Evolutionary conservation across 768 basidiomycete species (phyloP), one percentile per base, ranked within the genome.

Genomic region (Albatrellus ellisii): DNA sequence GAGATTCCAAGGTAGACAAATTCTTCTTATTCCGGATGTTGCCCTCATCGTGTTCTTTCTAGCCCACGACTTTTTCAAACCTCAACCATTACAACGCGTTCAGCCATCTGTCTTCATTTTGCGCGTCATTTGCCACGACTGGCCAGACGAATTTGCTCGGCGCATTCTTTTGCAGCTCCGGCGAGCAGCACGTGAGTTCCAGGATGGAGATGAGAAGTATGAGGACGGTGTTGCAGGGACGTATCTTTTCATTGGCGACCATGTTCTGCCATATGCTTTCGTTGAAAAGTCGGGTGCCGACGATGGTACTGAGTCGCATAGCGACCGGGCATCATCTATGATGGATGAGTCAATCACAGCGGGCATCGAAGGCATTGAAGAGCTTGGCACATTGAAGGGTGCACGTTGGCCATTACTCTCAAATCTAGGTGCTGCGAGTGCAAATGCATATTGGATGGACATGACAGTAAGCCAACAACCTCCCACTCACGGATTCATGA

Each of bases 21-120:
- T n/a, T n/a, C 7, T 28, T 18, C 17, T 17, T 18, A 29, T 28
- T 21, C 39, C 37, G 1, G 39, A 15, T 21, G 24, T 41, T 26
- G 20, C 17, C 22, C 35, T 45, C 29, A 36, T 34, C 2, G 11
- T 25, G 7, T 21, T 39, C 11, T 28, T 34, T 15, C 28, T 39
- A 75, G 79, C 69, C 1, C 83, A 87, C 51, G 80, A 86, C 59
- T 87, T 86, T 55, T 86, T 87, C 55, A 69, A 65, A 4, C 69
- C 74, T 0, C 84, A 87, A 36, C 44, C 44, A 9, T 2, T 2
- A 32, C 36, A 22, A 41, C 41, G 31, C 53, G 64, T 39, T 56
- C 70, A 40, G 65, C 79, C 45, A 6, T 70, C 79, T 0, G 73
- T 84, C 5, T 88, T 77, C 54, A 63, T 86, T 26, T 62, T 85